Base-by-base conservation (phyloP, 2,329 filamentous ascomycete species). In the Epichloe elymi region DNA sequence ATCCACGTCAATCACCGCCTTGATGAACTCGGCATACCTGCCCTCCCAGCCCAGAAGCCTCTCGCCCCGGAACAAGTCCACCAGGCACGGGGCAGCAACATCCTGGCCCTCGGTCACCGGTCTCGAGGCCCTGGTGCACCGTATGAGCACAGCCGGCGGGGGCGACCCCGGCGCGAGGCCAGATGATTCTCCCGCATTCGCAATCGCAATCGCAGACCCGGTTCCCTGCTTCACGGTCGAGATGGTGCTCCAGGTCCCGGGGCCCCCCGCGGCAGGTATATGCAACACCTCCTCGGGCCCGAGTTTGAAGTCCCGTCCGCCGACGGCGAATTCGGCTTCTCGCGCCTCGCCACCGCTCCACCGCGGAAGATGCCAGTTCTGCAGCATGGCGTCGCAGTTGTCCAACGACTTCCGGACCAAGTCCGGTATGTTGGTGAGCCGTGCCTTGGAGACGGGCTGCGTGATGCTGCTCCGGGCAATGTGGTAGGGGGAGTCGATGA, bases 401-500 rank as follows among this genome's bases (percentile, higher is more conserved):
- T 60, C 59, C 19, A 64, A 61, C n/a, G 58, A 57, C 46, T 60
- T 60, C 36, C 56, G 56, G 48, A 66, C 58, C 7, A 57, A 56
- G 4, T 58, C 54, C 4, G 62, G 62, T 10, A 64, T 38, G 20
- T 53, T 53, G 30, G 38, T 49, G 20, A 62, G 42, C 41, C 56
- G 49, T 1, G 60, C 49, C 23, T 58, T 55, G 17, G 58, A 48
- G 17, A 50, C 53, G 2, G 53, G 37, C n/a, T 44, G 41, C 15
- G 52, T 48, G 14, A 60, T 20, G 36, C 54, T 54, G 41, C 50
- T 52, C 23, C 55, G 49, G 19, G 62, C 56, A 19, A 59, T 50
- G 46, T 63, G 61, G 50, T 58, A 58, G 4, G 62, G 62, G 62
- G 60, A 58, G 49, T 64, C 62, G 51, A 64, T 60, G 48, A 64